These are phyloP conservation scores for Porcisia deanei DNA, from an alignment of 208 protist genomes.

Conservation along the genomic window DNA sequence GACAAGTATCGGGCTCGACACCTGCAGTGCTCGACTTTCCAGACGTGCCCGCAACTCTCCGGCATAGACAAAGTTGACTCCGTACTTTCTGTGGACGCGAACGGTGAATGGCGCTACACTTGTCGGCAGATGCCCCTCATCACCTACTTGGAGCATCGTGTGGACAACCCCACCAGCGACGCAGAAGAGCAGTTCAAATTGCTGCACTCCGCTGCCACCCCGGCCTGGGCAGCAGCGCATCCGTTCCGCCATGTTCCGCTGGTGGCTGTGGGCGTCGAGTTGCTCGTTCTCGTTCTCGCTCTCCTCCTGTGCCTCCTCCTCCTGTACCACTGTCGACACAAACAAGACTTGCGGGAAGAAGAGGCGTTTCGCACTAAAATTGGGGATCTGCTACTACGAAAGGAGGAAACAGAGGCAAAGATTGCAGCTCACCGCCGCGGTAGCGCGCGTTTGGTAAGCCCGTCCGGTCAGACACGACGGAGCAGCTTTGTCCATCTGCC, in stretches of 20 bases:
- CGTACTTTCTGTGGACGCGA: constrained; percentile 19
- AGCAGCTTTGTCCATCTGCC: constrained; percentile 1
- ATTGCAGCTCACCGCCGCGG: constrained; percentile 8
- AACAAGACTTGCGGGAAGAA: constrained; percentile 2
- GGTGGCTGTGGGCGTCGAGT: constrained; percentile 21
- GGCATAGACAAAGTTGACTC: not conserved
- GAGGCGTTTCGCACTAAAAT: constrained; percentile 11
- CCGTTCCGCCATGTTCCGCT: constrained; percentile 21
- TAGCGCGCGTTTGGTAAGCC: not conserved
- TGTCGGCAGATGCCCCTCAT: not conserved
- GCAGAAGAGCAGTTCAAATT: not conserved
- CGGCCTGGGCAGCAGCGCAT: not conserved
- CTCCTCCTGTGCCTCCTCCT: constrained; percentile 26
- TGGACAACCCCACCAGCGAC: not conserved
- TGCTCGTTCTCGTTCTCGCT: constrained; percentile 10
- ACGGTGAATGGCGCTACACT: constrained; percentile 30
- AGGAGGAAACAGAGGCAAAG: constrained; percentile 9
- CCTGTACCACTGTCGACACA: constrained; percentile 15
- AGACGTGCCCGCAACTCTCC: constrained; percentile 4
- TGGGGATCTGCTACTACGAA: constrained; percentile 4
- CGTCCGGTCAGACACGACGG: not conserved
- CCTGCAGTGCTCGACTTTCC: constrained; percentile 2
- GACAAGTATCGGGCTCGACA: constrained; percentile 7
- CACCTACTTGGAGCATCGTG: constrained; percentile 22
- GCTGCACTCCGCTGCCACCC: not conserved